Evolutionary conservation across 23 red algal species (phyloP).

Genomic region (Pyropia haitanensis): DNA sequence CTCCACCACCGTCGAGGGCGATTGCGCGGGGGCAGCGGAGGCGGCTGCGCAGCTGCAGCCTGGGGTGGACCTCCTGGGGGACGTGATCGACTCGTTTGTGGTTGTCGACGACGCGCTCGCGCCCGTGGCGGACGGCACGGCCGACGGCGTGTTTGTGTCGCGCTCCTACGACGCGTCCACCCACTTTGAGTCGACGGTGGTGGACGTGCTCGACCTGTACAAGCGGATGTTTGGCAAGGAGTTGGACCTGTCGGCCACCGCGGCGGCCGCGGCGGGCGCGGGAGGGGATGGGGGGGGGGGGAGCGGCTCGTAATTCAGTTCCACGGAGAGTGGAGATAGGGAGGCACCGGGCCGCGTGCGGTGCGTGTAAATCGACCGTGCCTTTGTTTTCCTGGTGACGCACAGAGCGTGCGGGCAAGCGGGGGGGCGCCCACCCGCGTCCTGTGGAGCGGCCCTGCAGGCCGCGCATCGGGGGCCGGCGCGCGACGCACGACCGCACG

Average conservation of each 20-base stretch:
- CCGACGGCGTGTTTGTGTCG: conserved; percentile 61
- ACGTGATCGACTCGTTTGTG: conserved; percentile 71
- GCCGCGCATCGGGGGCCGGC: no score
- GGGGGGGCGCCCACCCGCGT: no score
- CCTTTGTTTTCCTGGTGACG: no score
- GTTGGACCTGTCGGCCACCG: conserved; percentile 23
- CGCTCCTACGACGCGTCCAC: conserved; percentile 94
- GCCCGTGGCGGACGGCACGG: conserved; percentile 45
- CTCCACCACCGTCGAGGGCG: conserved; percentile 89
- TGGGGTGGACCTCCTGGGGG: conserved; percentile 69
- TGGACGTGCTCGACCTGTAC: conserved; percentile 91
- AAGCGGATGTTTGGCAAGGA: conserved; percentile 65
- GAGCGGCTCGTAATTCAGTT: no score
- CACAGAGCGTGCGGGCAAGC: no score
- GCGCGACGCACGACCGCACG: no score
- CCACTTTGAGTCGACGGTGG: conserved; percentile 92
- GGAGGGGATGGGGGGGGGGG: no score
- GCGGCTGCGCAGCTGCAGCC: conserved; percentile 34
- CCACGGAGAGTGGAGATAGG: no score
- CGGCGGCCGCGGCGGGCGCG: no score
- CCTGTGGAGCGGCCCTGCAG: no score
- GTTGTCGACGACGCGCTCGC: conserved; percentile 84
- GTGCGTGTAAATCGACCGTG: no score
- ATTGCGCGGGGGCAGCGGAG: conserved; percentile 31
- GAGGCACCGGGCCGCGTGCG: no score